Conservation (phyloP, 1,139 yeast species). For the Hyphopichia buzzinii region DNA sequence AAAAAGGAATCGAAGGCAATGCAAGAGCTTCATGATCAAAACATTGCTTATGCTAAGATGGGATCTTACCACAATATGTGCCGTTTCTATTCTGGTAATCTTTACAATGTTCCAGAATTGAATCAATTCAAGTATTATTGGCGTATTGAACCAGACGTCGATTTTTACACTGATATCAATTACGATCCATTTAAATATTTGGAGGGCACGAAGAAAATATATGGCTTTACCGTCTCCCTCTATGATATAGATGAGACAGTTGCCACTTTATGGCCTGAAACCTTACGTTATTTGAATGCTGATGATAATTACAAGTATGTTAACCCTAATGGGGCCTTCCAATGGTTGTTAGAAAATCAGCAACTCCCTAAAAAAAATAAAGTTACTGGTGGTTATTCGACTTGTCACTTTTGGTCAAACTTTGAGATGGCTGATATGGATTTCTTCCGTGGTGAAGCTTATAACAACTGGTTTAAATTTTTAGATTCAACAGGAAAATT, state of each 20-base stretch:
- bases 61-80: constrained; percentile 81
- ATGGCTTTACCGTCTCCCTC: constrained; percentile 67
- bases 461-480: constrained; percentile 59
- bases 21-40: constrained; percentile 37
- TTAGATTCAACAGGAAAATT: constrained; percentile 74
- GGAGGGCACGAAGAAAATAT: constrained; percentile 59
- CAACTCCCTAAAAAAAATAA: constrained; percentile 57
- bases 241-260: constrained; percentile 70
- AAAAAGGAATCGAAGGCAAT: constrained; percentile 38
- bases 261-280: constrained; percentile 65
- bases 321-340: constrained; percentile 58
- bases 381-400: constrained; percentile 66
- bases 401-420: constrained; percentile 89
- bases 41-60: constrained; percentile 62
- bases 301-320: constrained; percentile 62
- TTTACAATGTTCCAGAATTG: constrained; percentile 62
- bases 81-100: constrained; percentile 53
- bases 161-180: constrained; percentile 63
- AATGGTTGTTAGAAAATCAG: constrained; percentile 67
- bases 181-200: constrained; percentile 77
- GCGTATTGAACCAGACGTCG: constrained; percentile 78
- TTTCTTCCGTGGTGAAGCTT: constrained; percentile 67
- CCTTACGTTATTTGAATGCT: constrained; percentile 52
- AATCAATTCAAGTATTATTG: constrained; percentile 58
- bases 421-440: constrained; percentile 83